Evolutionary conservation across 2,329 filamentous ascomycete species (phyloP).

Genomic region (Orbilia oligospora): DNA sequence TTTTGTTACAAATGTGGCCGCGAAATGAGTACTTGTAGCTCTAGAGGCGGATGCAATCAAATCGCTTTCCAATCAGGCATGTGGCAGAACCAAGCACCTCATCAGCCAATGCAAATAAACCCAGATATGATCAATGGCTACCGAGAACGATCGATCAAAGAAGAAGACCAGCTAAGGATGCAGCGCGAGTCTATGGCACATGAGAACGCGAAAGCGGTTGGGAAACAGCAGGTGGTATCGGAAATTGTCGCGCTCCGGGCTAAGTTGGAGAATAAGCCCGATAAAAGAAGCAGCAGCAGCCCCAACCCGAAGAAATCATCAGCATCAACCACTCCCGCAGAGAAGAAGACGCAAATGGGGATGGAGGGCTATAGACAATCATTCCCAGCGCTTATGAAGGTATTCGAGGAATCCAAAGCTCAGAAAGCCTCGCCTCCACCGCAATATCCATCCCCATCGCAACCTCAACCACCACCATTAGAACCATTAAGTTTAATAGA

Average conservation of each 20-base stretch:
- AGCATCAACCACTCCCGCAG: constrained; percentile 1
- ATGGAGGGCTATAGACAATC: constrained; percentile 20
- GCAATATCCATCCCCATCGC: background rate
- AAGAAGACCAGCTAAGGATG: background rate
- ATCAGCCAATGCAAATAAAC: constrained; percentile 32
- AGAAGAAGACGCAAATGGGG: constrained; percentile 1
- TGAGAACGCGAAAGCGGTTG: constrained; percentile 30
- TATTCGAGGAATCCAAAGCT: constrained; percentile 23
- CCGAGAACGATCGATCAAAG: constrained; percentile 20
- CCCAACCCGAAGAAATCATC: constrained; percentile 23
- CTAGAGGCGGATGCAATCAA: constrained; percentile 31
- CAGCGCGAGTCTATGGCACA: constrained; percentile 13
- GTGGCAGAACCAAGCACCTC: constrained; percentile 45
- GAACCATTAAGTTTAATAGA: constrained; percentile 12
- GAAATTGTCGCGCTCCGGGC: constrained; percentile 51
- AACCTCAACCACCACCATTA: background rate
- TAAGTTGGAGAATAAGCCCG: constrained; percentile 42
- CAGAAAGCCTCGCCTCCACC: background rate
- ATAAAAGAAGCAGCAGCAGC: background rate
- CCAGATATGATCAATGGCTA: constrained; percentile 24
- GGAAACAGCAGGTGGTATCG: constrained; percentile 34
- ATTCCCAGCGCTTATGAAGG: constrained; percentile 40
- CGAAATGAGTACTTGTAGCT: constrained; percentile 23
- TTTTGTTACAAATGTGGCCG: constrained; percentile 58
- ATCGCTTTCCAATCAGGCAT: constrained; percentile 51